Percentiles rank a stretch among this genome's conserved stretches.
Evolutionary conservation across 768 basidiomycete species (phyloP).

Genomic region (Lentinula lateritia): DNA sequence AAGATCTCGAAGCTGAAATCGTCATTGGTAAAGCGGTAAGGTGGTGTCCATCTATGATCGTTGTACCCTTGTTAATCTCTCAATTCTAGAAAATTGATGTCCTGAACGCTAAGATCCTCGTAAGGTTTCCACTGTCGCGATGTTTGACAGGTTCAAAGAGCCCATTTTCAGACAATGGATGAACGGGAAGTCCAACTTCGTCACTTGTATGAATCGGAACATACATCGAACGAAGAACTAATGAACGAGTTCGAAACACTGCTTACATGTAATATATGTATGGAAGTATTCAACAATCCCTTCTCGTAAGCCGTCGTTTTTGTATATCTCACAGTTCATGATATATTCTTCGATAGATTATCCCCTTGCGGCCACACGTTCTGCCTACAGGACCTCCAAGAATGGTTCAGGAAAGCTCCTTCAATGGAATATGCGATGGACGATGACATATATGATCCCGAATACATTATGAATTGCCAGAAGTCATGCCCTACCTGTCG

Average conservation of each 20-base stretch:
- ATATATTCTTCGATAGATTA: constrained; percentile 32
- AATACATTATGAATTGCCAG: constrained; percentile 48
- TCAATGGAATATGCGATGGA: constrained; percentile 31
- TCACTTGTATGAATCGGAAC: constrained; percentile 37
- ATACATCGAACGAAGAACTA: constrained; percentile 47
- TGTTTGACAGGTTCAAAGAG: background rate
- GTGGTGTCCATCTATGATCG: constrained; percentile 23
- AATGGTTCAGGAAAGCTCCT: constrained; percentile 74
- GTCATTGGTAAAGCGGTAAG: constrained; percentile 24
- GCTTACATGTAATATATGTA: constrained; percentile 73
- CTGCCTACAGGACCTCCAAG: constrained; percentile 66
- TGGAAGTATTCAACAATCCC: constrained; percentile 61
- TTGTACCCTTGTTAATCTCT: background rate
- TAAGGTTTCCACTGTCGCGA: constrained; percentile 14
- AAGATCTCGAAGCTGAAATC: too few species aligned
- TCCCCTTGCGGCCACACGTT: constrained; percentile 77
- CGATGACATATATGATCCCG: constrained; percentile 29
- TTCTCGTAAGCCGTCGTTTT: constrained; percentile 46
- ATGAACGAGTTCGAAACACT: constrained; percentile 32
- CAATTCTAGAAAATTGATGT: constrained; percentile 46
- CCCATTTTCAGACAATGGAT: constrained; percentile 30
- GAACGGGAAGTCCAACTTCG: constrained; percentile 38
- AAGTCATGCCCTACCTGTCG: constrained; percentile 77
- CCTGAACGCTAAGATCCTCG: constrained; percentile 38
- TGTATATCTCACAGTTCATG: background rate